Percentiles rank a stretch among this genome's conserved stretches.
Conservation (phyloP, 169 alveolate species). For the Babesia gibsoni region DNA sequence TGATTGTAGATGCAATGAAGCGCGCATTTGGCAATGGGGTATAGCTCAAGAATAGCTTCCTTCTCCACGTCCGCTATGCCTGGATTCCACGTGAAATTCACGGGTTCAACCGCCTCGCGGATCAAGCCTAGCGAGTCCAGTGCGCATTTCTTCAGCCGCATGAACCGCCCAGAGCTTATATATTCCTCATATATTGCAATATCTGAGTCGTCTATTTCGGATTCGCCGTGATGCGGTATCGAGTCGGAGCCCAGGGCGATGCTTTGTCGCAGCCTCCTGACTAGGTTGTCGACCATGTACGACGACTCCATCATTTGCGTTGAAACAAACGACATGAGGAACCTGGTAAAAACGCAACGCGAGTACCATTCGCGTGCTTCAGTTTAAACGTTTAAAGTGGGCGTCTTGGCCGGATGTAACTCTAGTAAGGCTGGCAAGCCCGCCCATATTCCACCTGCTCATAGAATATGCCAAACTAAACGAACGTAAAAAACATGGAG, state of each 20-base stretch:
- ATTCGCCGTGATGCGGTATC: conserved; percentile 14
- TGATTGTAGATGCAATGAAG: conserved; percentile 49
- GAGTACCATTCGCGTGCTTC: not conserved
- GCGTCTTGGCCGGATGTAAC: too few species aligned
- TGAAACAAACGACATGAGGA: not conserved
- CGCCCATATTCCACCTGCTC: too few species aligned
- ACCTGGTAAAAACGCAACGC: not conserved
- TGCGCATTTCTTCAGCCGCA: conserved; percentile 54
- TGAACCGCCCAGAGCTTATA: conserved; percentile 35
- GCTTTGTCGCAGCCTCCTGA: conserved; percentile 17
- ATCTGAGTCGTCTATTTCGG: conserved; percentile 42
- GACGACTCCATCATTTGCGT: not conserved
- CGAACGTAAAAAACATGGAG: too few species aligned
- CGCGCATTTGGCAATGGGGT: conserved; percentile 42
- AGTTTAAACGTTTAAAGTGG: too few species aligned
- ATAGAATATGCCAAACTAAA: too few species aligned
- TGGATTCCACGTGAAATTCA: conserved; percentile 14
- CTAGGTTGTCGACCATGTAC: conserved; percentile 45
- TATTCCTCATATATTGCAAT: conserved; percentile 45
- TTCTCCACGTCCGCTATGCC: conserved; percentile 24
- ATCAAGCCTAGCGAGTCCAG: conserved; percentile 50
- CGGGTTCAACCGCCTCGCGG: conserved; percentile 10
- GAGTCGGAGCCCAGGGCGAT: conserved; percentile 48
- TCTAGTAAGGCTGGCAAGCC: too few species aligned
- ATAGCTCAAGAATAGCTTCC: conserved; percentile 10